Evolutionary conservation across 2,329 filamentous ascomycete species (phyloP), one percentile per base, ranked within the genome.

Genomic region (Diatrype stigma): DNA sequence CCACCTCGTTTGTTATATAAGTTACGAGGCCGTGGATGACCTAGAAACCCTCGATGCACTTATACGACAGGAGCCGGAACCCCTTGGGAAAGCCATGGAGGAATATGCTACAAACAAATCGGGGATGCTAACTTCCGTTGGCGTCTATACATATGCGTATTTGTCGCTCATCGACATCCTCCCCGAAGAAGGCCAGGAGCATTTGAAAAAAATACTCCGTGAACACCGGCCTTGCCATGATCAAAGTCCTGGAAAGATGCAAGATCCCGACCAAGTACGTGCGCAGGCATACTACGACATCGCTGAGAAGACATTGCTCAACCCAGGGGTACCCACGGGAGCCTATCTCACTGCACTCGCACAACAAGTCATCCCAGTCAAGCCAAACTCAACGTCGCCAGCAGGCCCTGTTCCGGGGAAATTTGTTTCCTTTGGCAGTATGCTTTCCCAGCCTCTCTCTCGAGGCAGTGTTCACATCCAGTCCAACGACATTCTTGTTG

Each of bases 381-480:
- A 30, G 8, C 32, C 45, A 2, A 23, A n/a, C 12, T 32, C 46
- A 1, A 55, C 50, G 28, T 53, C 32, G 14, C 40, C 40, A 12
- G 3, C 11, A 42, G 40, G 40, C 21, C 40, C 40, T 26, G 22
- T 42, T 10, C 40, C 40, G 19, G 40, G 40, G 19, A 42, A 42
- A 6, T 42, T 22, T 42, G 28, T 55, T 23, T 47, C 46, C 1
- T 42, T 56, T 16, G 46, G 45, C 32, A 45, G 46, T 14, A 52
- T 54, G 37, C 48, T 54, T n/a, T 52, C 52, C 3, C 54, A 56
- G 3, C 54, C 54, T 10, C 28, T 54, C 3, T 54, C 51, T 5
- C 54, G 55, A n/a, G 52, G 55, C 2, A 53, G 52, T 22, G 52
- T 50, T 12, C 55, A 56, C 17, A 55, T 56, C 19, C 12, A 12